A percentile compares a stretch with the other conserved stretches of the same genome.
phyloP scores from a whole-genome alignment of 345 rosid species.

The Theobroma cacao region DNA sequence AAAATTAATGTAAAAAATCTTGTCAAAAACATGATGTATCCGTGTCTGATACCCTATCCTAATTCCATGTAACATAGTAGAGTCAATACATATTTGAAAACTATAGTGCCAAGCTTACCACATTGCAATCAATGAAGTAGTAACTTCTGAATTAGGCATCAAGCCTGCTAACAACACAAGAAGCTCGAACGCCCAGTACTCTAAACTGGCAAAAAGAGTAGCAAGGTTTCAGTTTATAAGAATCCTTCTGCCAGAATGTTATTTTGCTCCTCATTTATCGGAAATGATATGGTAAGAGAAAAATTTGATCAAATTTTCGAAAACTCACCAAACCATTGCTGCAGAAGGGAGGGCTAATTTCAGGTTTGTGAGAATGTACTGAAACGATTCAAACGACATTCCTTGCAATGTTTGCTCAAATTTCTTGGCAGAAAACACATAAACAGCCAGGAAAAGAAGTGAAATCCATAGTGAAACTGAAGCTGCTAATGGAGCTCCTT shows the following conservation, averaged over 20 bases:
- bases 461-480: conserved; percentile 70
- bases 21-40: no score
- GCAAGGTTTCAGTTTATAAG: background rate
- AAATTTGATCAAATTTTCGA: background rate
- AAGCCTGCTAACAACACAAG: conserved; percentile 73
- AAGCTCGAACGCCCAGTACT: conserved; percentile 83
- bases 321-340: conserved; percentile 78
- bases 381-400: conserved; percentile 40
- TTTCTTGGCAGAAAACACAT: conserved; percentile 40
- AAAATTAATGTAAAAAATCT: background rate
- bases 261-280: no score
- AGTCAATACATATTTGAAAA: conserved; percentile 9
- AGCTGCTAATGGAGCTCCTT: conserved; percentile 69
- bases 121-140: conserved; percentile 68
- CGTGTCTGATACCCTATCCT: no score
- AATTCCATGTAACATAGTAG: background rate
- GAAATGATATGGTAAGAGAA: background rate
- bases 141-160: conserved; percentile 56
- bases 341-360: conserved; percentile 71
- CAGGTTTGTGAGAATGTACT: conserved; percentile 33
- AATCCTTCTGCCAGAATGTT: background rate
- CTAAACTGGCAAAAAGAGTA: conserved; percentile 43
- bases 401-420: conserved; percentile 68
- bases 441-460: conserved; percentile 34
- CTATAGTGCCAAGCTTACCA: conserved; percentile 35